Conservation (phyloP, 495 filamentous ascomycete genomes). For the Hypoxylon perforatum region DNA sequence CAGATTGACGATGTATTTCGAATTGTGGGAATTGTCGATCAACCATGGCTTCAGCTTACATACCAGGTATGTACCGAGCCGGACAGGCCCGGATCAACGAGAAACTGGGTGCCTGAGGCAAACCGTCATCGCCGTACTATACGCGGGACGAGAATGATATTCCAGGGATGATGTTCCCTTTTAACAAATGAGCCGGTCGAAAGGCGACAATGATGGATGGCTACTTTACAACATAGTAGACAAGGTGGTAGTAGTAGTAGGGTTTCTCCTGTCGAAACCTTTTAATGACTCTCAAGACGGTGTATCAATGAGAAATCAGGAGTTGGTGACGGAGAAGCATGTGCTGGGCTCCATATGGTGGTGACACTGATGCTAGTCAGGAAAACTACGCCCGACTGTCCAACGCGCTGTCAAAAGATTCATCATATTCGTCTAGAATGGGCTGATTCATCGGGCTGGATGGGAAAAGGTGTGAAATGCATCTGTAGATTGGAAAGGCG, state of each 20-base stretch:
- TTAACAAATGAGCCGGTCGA: background rate
- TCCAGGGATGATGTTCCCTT: slow-evolving; percentile 2
- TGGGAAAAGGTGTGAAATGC: background rate
- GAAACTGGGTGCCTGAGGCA: slow-evolving; percentile 14
- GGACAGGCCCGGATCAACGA: slow-evolving; percentile 38
- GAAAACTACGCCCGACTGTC: background rate
- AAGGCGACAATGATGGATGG: background rate
- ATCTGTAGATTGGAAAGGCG: slow-evolving; percentile 1
- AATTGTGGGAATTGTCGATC: slow-evolving; percentile 37
- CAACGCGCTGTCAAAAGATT: background rate
- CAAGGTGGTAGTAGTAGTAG: background rate
- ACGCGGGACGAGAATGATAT: slow-evolving; percentile 16
- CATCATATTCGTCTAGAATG: slow-evolving; percentile 11
- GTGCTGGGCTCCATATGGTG: background rate
- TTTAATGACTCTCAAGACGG: background rate
- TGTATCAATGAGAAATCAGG: too few species aligned
- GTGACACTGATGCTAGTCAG: background rate
- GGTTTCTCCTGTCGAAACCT: background rate
- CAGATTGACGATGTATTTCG: slow-evolving; percentile 37
- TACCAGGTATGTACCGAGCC: slow-evolving; percentile 31
- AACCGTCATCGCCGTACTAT: slow-evolving; percentile 5
- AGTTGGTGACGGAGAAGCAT: slow-evolving; percentile 3
- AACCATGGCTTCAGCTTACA: slow-evolving; percentile 6
- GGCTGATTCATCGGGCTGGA: slow-evolving; percentile 9
- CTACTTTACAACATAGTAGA: background rate